Conservation (phyloP, 2,329 filamentous ascomycete species). For the Paracamarosporium sp. region DNA sequence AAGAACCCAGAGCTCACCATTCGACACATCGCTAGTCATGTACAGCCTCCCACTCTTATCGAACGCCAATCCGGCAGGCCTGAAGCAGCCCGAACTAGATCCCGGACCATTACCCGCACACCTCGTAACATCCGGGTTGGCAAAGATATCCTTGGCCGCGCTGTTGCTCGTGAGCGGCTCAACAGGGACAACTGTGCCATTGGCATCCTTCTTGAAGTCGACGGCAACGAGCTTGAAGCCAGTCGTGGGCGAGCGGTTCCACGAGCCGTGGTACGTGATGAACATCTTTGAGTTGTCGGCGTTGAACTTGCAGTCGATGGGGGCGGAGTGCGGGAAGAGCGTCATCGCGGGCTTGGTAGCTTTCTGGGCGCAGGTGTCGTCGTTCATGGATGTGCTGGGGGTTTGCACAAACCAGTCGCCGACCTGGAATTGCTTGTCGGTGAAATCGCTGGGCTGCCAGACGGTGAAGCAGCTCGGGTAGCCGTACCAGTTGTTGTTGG, state of each 20-base stretch:
- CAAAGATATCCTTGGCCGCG: constrained; percentile 61
- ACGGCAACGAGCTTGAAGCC: constrained; percentile 59
- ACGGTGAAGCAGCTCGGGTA: constrained; percentile 74
- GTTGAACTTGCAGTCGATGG: constrained; percentile 73
- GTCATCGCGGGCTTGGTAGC: constrained; percentile 56
- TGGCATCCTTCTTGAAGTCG: constrained; percentile 48
- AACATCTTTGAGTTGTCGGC: constrained; percentile 63
- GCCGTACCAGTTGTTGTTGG: constrained; percentile 66
- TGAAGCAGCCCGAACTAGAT: constrained; percentile 59
- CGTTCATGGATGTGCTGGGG: constrained; percentile 51
- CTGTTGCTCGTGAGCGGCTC: constrained; percentile 54
- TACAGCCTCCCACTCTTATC: constrained; percentile 61
- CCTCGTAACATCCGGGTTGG: constrained; percentile 58
- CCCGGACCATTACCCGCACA: constrained; percentile 55
- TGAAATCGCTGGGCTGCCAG: constrained; percentile 63
- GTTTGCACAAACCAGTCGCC: constrained; percentile 45
- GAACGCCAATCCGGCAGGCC: constrained; percentile 64
- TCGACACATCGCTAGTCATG: constrained; percentile 61
- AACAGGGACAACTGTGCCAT: constrained; percentile 48
- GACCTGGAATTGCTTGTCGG: constrained; percentile 58
- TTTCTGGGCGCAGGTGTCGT: constrained; percentile 51
- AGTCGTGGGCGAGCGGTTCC: constrained; percentile 59
- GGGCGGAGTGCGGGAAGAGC: constrained; percentile 71
- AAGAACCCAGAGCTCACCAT: constrained; percentile 41
- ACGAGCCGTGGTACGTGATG: constrained; percentile 74